These are phyloP conservation scores for Remersonia thermophila DNA, from an alignment of 2,329 filamentous ascomycete species.

Conservation along the genomic window DNA sequence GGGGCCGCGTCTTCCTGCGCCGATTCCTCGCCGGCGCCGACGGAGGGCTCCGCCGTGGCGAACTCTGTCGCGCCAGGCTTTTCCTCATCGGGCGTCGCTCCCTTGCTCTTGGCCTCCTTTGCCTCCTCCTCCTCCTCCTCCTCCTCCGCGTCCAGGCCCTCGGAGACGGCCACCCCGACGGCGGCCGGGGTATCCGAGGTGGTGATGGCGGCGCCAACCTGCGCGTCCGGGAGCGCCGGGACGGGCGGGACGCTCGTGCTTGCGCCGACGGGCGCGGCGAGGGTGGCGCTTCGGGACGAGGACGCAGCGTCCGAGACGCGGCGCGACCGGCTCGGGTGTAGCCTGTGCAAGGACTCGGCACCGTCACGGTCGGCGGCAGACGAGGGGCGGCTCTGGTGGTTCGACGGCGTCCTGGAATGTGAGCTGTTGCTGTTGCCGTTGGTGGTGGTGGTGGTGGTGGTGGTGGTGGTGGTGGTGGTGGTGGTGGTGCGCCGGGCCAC, in stretches of 20 bases:
- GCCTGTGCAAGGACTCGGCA: constrained; percentile 14
- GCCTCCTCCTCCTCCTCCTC: constrained; percentile 1
- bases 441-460: no score
- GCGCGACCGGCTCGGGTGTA: constrained; percentile 17
- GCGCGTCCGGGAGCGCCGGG: constrained; percentile 13
- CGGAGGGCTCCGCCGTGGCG: constrained; percentile 1
- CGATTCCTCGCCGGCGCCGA: neutral
- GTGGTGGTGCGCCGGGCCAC: neutral
- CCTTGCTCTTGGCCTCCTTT: no score
- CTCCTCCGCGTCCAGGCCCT: neutral
- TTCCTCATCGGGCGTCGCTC: no score
- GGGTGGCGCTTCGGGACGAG: constrained; percentile 3
- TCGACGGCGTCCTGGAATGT: no score
- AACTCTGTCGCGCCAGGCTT: no score
- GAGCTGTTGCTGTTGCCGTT: no score
- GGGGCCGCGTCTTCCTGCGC: no score
- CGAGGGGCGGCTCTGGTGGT: no score
- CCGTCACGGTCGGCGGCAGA: no score
- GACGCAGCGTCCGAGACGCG: constrained; percentile 9
- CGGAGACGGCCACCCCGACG: no score
- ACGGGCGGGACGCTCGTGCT: constrained; percentile 17
- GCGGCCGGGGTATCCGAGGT: neutral
- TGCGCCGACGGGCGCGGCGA: constrained; percentile 6
- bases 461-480: no score
- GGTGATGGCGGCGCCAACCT: constrained; percentile 12